A percentile compares a stretch with the other conserved stretches of the same genome.
phyloP scores from a whole-genome alignment of 73 alveolate species.

The Paramecium sonneborni region DNA sequence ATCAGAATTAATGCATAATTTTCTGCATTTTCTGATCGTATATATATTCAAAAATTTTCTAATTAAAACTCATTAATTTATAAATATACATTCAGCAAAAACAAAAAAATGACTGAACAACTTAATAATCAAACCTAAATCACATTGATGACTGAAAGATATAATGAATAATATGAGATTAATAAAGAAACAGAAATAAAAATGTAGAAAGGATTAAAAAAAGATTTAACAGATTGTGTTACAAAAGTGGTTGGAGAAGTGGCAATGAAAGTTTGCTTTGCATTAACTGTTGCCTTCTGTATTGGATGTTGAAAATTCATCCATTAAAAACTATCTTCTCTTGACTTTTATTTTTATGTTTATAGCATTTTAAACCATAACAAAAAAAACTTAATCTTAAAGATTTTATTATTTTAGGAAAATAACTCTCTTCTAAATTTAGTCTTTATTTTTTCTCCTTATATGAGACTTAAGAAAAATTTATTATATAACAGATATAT shows the following conservation, averaged over 20 bases:
- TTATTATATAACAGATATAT: neutral
- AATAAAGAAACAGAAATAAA: conserved; percentile 12
- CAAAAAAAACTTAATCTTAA: neutral
- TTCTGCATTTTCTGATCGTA: conserved; percentile 31
- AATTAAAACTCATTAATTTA: conserved; percentile 25
- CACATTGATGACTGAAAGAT: conserved; percentile 32
- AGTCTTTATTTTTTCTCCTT: neutral
- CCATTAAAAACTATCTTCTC: neutral
- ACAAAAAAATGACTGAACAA: neutral
- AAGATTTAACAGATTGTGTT: conserved; percentile 40
- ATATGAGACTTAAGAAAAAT: neutral
- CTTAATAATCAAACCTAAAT: neutral
- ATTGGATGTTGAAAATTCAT: conserved; percentile 28
- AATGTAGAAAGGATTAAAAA: neutral
- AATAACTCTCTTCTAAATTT: neutral
- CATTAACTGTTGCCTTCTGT: conserved; percentile 38
- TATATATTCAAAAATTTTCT: conserved; percentile 9
- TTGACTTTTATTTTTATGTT: neutral
- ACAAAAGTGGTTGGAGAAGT: conserved; percentile 34
- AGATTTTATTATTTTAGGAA: neutral
- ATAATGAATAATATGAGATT: conserved; percentile 18
- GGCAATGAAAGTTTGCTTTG: conserved; percentile 48
- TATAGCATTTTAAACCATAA: neutral
- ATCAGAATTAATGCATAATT: conserved; percentile 55
- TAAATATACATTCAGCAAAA: conserved; percentile 13